Evolutionary conservation across 2,329 filamentous ascomycete genomes (phyloP), one percentile per base, ranked within the genome.

Genomic region (Aspergillus arachidicola): DNA sequence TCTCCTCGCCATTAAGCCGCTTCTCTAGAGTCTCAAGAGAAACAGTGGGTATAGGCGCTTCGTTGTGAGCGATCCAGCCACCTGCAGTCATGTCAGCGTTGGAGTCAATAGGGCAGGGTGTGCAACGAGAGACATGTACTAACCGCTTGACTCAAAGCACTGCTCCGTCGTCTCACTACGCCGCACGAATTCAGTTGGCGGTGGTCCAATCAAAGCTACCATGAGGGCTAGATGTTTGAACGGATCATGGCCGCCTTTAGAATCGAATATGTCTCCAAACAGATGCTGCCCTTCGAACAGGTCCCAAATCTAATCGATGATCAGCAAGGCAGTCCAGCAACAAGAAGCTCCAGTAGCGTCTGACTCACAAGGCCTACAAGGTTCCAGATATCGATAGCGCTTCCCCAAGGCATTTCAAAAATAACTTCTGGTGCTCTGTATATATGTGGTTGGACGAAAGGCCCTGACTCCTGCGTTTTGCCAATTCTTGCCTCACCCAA

Each of bases 341-440:
- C 11, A 34, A 11, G 32, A 34, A 34, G 11, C 32, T 4, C 11
- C 5, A 11, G 32, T 34, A 59, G 58, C n/a, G 61, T 12, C 36
- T 3, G 26, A 59, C 66, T 86, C 54, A 83, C 82, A 79, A 85
- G 77, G 58, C 77, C 77, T 0, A 79, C 83, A 3, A 78, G 70
- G 56, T 82, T 84, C 83, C 83, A 86, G 55, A 85, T 81, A 71
- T 86, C 83, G 32, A 84, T 71, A 28, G 75, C 64, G 58, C 79
- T 81, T 1, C 71, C 73, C 83, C 82, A 85, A 0, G 76, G 72
- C 14, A 75, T 74, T 66, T 78, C 71, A 4, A 85, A 71, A 6
- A 84, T 82, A 6, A 85, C 78, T 67, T 86, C 73, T 14, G 73
- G 71, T 2, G 72, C 71, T 56, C 72, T 60, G 41, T 76, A 76